phyloP scores from a whole-genome alignment of 768 basidiomycete genomes.

The Suillus tomentosus region DNA sequence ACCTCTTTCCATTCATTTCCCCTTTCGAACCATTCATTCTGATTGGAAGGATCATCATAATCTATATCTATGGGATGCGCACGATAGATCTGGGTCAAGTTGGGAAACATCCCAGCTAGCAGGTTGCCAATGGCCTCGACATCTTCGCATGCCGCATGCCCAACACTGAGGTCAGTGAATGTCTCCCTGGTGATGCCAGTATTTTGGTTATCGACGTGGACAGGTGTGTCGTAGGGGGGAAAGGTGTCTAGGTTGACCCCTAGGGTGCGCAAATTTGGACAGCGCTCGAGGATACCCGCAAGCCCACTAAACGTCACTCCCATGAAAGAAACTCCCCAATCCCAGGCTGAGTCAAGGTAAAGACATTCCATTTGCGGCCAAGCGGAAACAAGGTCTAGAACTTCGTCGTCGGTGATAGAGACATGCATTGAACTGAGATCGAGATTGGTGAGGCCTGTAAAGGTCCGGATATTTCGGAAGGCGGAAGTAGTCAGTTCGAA shows the following conservation, averaged over 20 bases:
- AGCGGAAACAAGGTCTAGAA: not conserved
- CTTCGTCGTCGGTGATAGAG: not conserved
- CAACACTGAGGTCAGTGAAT: not conserved
- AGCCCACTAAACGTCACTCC: not conserved
- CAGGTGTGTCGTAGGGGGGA: not conserved
- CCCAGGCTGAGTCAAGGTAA: not conserved
- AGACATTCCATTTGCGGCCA: not conserved
- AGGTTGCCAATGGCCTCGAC: not conserved
- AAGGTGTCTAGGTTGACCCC: constrained; percentile 1
- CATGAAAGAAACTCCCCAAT: not conserved
- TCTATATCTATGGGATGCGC: not conserved
- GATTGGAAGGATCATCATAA: not conserved
- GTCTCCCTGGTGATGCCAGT: not conserved
- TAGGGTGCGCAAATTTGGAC: not conserved
- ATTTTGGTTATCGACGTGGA: not conserved
- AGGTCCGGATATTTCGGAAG: too few species aligned
- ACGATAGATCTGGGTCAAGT: not conserved
- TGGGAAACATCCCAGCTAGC: constrained; percentile 1
- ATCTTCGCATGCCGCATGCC: not conserved
- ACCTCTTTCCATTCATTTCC: not conserved
- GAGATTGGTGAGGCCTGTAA: not conserved
- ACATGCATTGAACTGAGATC: not conserved
- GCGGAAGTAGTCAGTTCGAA: not conserved
- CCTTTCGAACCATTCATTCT: not conserved
- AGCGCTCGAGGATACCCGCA: constrained; percentile 1